Conservation (phyloP, 2,329 filamentous ascomycete species). For the Fusarium sp. region DNA sequence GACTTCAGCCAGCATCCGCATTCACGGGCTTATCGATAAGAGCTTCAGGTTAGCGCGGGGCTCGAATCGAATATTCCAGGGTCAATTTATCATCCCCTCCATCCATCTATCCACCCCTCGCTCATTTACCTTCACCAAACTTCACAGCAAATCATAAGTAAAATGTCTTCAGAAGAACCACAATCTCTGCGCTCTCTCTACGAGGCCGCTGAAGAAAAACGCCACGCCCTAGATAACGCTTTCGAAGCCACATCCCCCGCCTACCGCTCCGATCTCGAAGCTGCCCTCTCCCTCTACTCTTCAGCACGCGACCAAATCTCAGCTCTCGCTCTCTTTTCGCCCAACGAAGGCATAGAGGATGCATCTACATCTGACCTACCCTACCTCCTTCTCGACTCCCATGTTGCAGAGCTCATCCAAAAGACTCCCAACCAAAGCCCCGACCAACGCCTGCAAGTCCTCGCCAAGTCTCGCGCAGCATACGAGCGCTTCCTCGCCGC, state of each 20-base stretch:
- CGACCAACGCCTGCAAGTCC: constrained; percentile 68
- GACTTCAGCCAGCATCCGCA: neutral
- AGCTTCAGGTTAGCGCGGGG: constrained; percentile 35
- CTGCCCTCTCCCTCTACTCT: constrained; percentile 77
- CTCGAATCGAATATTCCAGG: constrained; percentile 11
- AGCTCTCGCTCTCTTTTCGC: constrained; percentile 84
- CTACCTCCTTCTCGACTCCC: constrained; percentile 82
- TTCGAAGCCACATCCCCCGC: constrained; percentile 71
- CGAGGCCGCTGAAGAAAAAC: constrained; percentile 61
- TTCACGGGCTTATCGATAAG: constrained; percentile 38
- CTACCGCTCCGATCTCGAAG: constrained; percentile 75
- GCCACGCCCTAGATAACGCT: constrained; percentile 70
- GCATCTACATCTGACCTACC: constrained; percentile 85
- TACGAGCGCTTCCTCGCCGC: constrained; percentile 84
- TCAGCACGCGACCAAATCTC: constrained; percentile 76
- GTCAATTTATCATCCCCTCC: constrained; percentile 37
- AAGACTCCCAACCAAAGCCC: constrained; percentile 67
- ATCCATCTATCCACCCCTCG: neutral
- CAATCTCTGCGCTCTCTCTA: constrained; percentile 63
- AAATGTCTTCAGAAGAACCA: constrained; percentile 55
- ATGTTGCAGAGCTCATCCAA: constrained; percentile 82
- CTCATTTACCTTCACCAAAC: neutral
- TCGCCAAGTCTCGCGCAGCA: constrained; percentile 72
- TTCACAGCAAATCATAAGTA: constrained; percentile 1
- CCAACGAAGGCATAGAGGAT: constrained; percentile 91